phyloP scores from a whole-genome alignment of 2,329 filamentous ascomycete species.

The Immersiporthe knoxdaviesiana region DNA sequence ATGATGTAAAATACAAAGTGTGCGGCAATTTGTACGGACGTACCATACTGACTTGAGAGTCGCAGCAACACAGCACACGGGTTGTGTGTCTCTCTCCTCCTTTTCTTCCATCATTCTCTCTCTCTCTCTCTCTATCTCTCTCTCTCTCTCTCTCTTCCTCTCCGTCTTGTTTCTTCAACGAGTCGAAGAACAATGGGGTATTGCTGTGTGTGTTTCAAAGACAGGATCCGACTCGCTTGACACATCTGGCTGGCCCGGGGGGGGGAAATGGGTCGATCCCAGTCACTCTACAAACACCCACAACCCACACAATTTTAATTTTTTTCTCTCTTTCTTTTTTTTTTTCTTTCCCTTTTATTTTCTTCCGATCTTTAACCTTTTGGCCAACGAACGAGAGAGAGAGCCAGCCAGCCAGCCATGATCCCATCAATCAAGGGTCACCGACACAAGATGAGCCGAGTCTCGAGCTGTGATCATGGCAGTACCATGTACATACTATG shows the following conservation, averaged over 20 bases:
- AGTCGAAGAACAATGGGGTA: constrained; percentile 15
- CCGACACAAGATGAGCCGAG: constrained; percentile 22
- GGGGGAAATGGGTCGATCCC: too few relatives aligned
- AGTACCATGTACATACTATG: too few relatives aligned
- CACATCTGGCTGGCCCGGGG: background rate
- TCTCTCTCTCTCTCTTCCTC: too few relatives aligned
- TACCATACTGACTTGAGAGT: background rate
- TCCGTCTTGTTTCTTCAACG: constrained; percentile 1
- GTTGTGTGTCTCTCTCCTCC: background rate
- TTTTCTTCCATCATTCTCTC: background rate
- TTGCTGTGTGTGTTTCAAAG: constrained; percentile 9
- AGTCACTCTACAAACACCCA: background rate
- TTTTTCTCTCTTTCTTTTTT: background rate
- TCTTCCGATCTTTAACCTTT: background rate
- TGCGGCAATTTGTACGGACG: background rate
- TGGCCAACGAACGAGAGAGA: background rate
- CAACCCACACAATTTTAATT: background rate
- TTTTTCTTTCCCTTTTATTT: background rate
- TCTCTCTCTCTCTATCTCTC: too few relatives aligned
- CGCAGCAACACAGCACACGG: background rate
- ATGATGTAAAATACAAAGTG: background rate
- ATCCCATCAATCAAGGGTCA: background rate
- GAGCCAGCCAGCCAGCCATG: background rate
- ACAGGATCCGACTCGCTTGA: constrained; percentile 2
- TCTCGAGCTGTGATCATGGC: background rate